Evolutionary conservation across 768 basidiomycete species (phyloP).

Genomic region (Termitomyces sp.): DNA sequence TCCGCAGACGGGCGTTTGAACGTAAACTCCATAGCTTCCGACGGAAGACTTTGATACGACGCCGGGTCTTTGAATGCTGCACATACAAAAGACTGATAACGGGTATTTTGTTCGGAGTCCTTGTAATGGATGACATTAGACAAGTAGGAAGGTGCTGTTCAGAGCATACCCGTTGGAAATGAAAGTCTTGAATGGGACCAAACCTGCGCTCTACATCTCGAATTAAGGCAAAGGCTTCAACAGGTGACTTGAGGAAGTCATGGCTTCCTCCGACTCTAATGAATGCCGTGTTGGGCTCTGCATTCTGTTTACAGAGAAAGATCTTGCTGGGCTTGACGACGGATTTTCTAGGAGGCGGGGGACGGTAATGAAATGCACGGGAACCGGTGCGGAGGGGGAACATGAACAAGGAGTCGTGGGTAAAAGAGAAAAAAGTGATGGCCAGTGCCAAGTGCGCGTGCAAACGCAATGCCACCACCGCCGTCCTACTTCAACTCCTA

Average conservation of each 20-base stretch:
- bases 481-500: slow-evolving; percentile 38
- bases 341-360: slow-evolving; percentile 26
- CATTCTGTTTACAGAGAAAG: neutral
- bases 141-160: neutral
- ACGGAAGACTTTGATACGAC: slow-evolving; percentile 31
- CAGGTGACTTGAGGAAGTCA: slow-evolving; percentile 34
- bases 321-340: slow-evolving; percentile 15
- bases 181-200: slow-evolving; percentile 40
- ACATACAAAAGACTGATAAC: slow-evolving; percentile 37
- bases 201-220: slow-evolving; percentile 51
- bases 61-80: slow-evolving; percentile 40
- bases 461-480: neutral
- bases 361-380: slow-evolving; percentile 4
- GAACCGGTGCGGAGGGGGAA: neutral
- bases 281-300: neutral
- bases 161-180: slow-evolving; percentile 32
- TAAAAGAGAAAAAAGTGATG: slow-evolving; percentile 7
- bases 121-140: slow-evolving; percentile 14
- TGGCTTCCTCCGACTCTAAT: neutral
- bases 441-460: neutral
- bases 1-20: slow-evolving; percentile 19
- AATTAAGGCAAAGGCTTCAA: slow-evolving; percentile 45
- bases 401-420: slow-evolving; percentile 10
- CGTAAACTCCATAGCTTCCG: slow-evolving; percentile 18
- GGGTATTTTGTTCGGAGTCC: slow-evolving; percentile 41